These are phyloP conservation scores for Prinsepia uniflora DNA, from an alignment of 306 rosid genomes.

Conservation along the genomic window DNA sequence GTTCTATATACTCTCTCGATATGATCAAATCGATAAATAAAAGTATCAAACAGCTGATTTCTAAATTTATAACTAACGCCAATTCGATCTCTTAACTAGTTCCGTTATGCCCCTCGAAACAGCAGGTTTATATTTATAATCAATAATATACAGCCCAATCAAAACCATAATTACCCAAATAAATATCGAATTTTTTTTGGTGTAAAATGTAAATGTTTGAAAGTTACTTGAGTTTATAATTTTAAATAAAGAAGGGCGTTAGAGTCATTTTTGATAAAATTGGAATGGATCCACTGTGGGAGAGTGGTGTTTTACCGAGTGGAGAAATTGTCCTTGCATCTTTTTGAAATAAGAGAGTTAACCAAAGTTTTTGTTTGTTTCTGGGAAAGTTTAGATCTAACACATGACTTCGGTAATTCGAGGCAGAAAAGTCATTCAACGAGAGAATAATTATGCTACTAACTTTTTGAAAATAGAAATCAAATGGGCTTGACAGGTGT, in stretches of 20 bases:
- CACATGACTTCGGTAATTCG: slow-evolving; percentile 14
- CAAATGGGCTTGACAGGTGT: background rate
- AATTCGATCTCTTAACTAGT: no score
- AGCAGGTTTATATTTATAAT: no score
- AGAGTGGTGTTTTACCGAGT: background rate
- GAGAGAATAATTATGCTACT: background rate
- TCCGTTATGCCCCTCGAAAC: no score
- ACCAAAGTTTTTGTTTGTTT: slow-evolving; percentile 22
- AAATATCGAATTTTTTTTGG: no score
- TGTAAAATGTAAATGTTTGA: no score
- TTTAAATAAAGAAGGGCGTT: background rate
- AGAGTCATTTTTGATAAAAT: background rate
- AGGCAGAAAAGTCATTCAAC: slow-evolving; percentile 14
- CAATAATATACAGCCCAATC: no score
- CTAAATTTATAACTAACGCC: no score
- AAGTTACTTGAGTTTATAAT: no score
- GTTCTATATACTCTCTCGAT: no score
- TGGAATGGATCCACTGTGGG: background rate
- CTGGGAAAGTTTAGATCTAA: slow-evolving; percentile 24
- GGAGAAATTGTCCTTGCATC: background rate
- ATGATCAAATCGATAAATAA: no score
- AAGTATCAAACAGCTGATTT: no score
- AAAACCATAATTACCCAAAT: no score
- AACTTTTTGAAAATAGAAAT: background rate
- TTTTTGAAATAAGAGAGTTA: slow-evolving; percentile 5